Base-by-base conservation (phyloP, 148 eudicot genomes). In the Persicaria maculosa region DNA sequence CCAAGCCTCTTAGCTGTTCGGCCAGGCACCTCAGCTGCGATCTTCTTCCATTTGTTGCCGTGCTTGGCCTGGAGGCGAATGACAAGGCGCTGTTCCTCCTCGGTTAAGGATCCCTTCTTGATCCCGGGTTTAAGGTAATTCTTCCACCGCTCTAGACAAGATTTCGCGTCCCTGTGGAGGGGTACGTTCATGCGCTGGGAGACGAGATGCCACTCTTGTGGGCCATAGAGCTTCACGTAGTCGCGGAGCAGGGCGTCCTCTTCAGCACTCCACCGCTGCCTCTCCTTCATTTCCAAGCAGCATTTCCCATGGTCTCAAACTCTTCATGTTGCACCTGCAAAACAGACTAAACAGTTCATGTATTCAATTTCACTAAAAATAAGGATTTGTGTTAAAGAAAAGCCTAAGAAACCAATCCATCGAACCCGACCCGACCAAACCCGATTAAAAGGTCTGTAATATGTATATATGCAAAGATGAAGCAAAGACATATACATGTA, bases 1-100 rank as follows among this genome's bases (percentile, higher is more conserved):
- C 92, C 92, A 0, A 89, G 79, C 47, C 92, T 76, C 78, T 86
- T 89, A 20, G 90, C 90, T 9, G 92, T 89, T 14, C 92, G 83
- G 2, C 92, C 90, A 0, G 92, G 90, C 17, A 89, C 92, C 77
- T 86, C 88, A 80, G 90, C 83, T 0, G 92, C 92, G 9, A 89
- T 86, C 62, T 83, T 85, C 81, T 86, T 86, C 92, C 92, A 88
- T 79, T 88, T 88, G 75, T 88, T 88, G 12, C 92, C 92, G 84
- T 88, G 86, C 57, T 88, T 88, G 8, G 80, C 87, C 67, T 88
- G 92, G 16, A 88, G 83, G 71, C 84, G 85, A 67, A 86, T 88
- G 4, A 88, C 92, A 15, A 88, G 84, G 12, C 79, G 82, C 68
- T 88, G 90, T 47, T 88, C 92, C 48, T 88, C 92, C 70, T 88